Evolutionary conservation across 345 rosid species (phyloP).

Genomic region (Odontarrhena argentea): DNA sequence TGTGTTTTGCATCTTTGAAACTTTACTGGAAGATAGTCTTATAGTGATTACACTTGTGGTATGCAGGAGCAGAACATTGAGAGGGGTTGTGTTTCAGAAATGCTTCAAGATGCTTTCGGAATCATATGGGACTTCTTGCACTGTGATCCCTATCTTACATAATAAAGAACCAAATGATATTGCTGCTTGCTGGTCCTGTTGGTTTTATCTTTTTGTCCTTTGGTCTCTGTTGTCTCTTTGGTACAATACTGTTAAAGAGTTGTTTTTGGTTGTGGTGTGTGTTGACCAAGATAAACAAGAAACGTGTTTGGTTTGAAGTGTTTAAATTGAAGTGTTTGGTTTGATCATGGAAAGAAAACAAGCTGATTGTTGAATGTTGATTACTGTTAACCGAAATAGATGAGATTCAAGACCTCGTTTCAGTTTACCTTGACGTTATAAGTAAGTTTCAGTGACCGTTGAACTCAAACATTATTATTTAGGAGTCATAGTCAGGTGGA

Average conservation of each 20-base stretch:
- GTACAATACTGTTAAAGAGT: background rate
- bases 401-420: too few species aligned
- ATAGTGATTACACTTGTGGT: constrained; percentile 7
- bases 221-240: background rate
- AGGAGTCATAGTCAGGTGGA: too few species aligned
- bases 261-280: too few species aligned
- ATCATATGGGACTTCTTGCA: constrained; percentile 28
- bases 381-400: too few species aligned
- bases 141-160: background rate
- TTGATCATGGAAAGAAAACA: too few species aligned
- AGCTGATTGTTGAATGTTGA: too few species aligned
- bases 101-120: constrained; percentile 22
- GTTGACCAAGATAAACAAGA: too few species aligned
- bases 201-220: constrained; percentile 2
- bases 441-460: too few species aligned
- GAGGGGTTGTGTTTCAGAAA: constrained; percentile 12
- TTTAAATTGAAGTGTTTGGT: too few species aligned
- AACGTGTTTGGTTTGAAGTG: too few species aligned
- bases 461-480: too few species aligned
- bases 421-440: too few species aligned
- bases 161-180: constrained; percentile 13
- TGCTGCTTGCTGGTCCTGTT: background rate
- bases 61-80: constrained; percentile 26
- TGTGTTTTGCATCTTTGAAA: constrained; percentile 13
- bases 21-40: background rate